Conservation (phyloP, 768 basidiomycete genomes). For the Phaffia australis region DNA sequence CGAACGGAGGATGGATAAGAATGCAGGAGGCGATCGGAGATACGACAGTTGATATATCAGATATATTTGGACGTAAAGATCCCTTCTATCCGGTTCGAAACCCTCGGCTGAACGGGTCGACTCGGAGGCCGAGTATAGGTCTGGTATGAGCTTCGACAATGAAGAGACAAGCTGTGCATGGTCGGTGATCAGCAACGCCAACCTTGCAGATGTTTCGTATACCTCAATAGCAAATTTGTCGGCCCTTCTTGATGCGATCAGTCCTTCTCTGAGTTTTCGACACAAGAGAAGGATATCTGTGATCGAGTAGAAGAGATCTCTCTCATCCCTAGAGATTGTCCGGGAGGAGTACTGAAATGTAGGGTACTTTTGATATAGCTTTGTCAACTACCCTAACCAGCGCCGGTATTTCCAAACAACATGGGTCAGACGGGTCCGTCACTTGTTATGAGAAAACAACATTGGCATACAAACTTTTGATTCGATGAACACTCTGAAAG, state of each 20-base stretch:
- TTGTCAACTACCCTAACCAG: no score
- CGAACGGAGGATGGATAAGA: not conserved
- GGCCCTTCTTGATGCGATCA: conserved; percentile 8
- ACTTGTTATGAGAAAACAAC: not conserved
- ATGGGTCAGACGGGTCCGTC: no score
- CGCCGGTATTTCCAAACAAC: no score
- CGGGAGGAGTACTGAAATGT: no score
- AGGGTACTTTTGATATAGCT: no score
- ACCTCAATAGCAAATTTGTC: conserved; percentile 19
- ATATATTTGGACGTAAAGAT: conserved; percentile 6
- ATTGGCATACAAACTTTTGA: not conserved
- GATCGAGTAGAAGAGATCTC: conserved; percentile 12
- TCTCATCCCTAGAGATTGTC: conserved; percentile 3
- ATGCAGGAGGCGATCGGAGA: conserved; percentile 7
- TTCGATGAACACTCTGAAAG: conserved; percentile 12
- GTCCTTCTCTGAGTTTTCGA: conserved; percentile 20
- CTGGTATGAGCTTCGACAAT: conserved; percentile 13
- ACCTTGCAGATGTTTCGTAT: conserved; percentile 17
- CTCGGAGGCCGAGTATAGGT: conserved; percentile 14
- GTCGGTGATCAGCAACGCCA: conserved; percentile 16
- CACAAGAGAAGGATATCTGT: conserved; percentile 20
- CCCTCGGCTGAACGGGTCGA: not conserved
- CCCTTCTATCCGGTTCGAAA: not conserved
- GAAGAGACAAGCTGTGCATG: conserved; percentile 15
- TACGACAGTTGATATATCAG: conserved; percentile 18